Evolutionary conservation across 331 rosid species (phyloP).

Genomic region (Spiraea crenata): DNA sequence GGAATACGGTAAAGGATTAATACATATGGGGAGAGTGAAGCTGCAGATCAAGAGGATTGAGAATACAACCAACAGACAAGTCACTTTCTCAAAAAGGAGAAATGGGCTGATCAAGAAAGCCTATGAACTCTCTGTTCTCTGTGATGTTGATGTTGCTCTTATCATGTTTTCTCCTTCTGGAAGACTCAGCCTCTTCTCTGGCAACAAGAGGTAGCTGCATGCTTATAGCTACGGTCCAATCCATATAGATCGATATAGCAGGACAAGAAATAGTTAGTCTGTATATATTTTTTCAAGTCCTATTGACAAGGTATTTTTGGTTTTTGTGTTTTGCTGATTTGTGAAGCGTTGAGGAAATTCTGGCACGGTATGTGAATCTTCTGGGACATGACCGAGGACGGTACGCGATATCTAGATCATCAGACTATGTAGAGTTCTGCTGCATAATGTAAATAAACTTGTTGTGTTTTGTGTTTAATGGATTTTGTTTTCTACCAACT

Average conservation of each 20-base stretch:
- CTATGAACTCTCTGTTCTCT: constrained; percentile 69
- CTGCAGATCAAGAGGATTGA: constrained; percentile 64
- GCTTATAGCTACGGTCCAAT: neutral
- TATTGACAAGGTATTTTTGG: neutral
- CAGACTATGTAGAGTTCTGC: neutral
- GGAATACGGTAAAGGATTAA: neutral
- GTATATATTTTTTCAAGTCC: neutral
- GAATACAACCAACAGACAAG: constrained; percentile 55
- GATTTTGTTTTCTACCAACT: constrained; percentile 1
- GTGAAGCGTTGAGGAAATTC: constrained; percentile 53
- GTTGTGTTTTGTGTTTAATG: neutral
- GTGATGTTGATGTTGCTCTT: constrained; percentile 70
- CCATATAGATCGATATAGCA: neutral
- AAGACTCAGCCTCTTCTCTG: constrained; percentile 46
- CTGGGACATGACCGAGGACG: constrained; percentile 34
- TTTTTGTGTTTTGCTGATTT: neutral
- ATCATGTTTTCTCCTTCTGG: constrained; percentile 64
- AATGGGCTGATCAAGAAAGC: constrained; percentile 66
- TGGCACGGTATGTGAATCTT: constrained; percentile 50
- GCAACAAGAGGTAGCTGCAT: constrained; percentile 34
- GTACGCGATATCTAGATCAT: constrained; percentile 17
- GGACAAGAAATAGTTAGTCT: neutral
- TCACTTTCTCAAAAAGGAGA: constrained; percentile 70
- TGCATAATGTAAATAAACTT: too few species aligned
- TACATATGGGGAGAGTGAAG: constrained; percentile 60